A percentile compares a stretch with the other conserved stretches of the same genome.
Evolutionary conservation across 2,329 filamentous ascomycete species (phyloP).

Genomic region (Arthrinium puccinioides): DNA sequence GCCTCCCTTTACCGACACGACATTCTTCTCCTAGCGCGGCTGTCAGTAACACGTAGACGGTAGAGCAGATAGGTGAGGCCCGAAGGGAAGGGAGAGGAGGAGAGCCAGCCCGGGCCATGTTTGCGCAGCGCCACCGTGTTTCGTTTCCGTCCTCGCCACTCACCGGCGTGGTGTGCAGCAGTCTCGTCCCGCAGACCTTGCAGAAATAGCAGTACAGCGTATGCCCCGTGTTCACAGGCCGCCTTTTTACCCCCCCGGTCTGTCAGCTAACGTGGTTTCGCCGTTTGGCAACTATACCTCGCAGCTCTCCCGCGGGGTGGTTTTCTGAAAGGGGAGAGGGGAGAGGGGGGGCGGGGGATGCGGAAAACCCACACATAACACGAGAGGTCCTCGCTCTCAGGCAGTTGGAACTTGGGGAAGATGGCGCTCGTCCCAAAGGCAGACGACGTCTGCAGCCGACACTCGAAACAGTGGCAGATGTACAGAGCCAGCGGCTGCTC

Average conservation of each 20-base stretch:
- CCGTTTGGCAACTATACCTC: too few species aligned
- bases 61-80: neutral
- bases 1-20: constrained; percentile 60
- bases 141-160: too few species aligned
- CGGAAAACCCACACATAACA: constrained; percentile 44
- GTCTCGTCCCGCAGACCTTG: constrained; percentile 55
- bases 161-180: constrained; percentile 55
- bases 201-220: constrained; percentile 61
- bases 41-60: neutral
- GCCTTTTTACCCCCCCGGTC: constrained; percentile 28
- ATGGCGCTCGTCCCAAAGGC: constrained; percentile 65
- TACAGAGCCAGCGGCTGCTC: constrained; percentile 56
- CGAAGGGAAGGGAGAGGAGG: neutral
- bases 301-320: too few species aligned
- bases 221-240: constrained; percentile 49
- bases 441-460: constrained; percentile 56
- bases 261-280: too few species aligned
- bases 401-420: constrained; percentile 58
- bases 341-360: neutral
- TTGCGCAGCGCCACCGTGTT: too few species aligned
- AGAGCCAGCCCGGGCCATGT: too few species aligned
- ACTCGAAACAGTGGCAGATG: constrained; percentile 64
- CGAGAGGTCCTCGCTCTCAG: constrained; percentile 38
- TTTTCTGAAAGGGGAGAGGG: too few species aligned
- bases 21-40: constrained; percentile 40